Evolutionary conservation across 345 rosid genomes (phyloP).

Genomic region (Hypericum perforatum): DNA sequence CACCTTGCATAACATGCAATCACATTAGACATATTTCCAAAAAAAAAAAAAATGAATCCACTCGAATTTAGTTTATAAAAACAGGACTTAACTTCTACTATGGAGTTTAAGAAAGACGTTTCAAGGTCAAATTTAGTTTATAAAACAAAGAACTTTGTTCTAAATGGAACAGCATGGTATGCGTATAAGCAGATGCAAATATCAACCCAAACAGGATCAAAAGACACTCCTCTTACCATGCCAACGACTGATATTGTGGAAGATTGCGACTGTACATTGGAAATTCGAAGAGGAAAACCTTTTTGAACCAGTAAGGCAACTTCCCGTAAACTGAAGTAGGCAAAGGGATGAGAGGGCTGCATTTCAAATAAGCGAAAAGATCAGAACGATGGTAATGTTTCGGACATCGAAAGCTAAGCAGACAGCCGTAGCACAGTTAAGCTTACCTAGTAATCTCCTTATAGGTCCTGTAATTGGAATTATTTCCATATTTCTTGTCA

Average conservation of each 20-base stretch:
- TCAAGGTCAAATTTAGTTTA: too few relatives aligned
- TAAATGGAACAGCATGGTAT: too few relatives aligned
- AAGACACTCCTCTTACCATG: constrained; percentile 48
- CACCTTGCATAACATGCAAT: constrained; percentile 34
- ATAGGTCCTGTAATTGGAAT: constrained; percentile 51
- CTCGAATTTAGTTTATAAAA: too few relatives aligned
- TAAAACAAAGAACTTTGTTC: too few relatives aligned
- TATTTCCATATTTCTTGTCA: constrained; percentile 64
- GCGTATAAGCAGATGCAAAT: too few relatives aligned
- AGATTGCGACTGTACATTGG: constrained; percentile 67
- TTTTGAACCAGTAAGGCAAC: constrained; percentile 70
- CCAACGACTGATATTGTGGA: constrained; percentile 39
- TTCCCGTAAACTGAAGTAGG: constrained; percentile 50
- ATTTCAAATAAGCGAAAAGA: constrained; percentile 11
- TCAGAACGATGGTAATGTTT: too few relatives aligned
- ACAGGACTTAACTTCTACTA: too few relatives aligned
- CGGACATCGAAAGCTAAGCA: too few relatives aligned
- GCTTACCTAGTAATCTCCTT: constrained; percentile 66
- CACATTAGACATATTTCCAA: constrained; percentile 1
- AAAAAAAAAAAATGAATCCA: too few relatives aligned
- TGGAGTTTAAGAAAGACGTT: too few relatives aligned
- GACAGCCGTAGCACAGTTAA: background rate
- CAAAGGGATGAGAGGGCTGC: constrained; percentile 79
- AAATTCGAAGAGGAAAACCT: constrained; percentile 55
- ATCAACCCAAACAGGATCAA: too few relatives aligned